phyloP scores from a whole-genome alignment of 805 yeast species.

The Hanseniaspora nectarophila region DNA sequence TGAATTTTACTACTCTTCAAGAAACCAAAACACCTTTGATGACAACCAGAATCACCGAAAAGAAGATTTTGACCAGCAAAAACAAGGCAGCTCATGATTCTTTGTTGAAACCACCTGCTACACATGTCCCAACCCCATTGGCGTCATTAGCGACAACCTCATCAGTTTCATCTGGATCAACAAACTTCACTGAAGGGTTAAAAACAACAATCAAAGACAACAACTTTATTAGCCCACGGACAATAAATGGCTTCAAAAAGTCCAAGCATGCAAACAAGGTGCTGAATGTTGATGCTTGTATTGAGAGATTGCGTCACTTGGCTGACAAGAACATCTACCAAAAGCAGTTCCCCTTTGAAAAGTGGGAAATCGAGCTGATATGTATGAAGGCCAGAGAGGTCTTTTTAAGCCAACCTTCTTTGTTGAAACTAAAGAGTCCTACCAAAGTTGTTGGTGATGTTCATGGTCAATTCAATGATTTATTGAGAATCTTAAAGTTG shows the following conservation, averaged over 20 bases:
- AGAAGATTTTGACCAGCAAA: neutral
- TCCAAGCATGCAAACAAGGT: conserved; percentile 18
- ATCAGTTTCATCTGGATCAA: conserved; percentile 7
- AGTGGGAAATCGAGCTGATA: conserved; percentile 44
- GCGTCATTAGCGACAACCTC: conserved; percentile 8
- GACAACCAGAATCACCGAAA: neutral
- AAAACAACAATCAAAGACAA: neutral
- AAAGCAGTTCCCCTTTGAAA: conserved; percentile 38
- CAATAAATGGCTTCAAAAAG: neutral
- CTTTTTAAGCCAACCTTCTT: conserved; percentile 74
- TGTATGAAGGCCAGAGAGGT: conserved; percentile 49
- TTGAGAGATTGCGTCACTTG: conserved; percentile 44
- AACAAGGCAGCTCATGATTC: conserved; percentile 13
- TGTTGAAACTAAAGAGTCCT: conserved; percentile 71
- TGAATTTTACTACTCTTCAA: neutral
- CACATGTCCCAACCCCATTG: conserved; percentile 7
- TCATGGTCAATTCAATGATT: conserved; percentile 91
- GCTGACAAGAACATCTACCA: conserved; percentile 36
- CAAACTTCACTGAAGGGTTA: neutral
- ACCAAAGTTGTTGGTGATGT: conserved; percentile 85
- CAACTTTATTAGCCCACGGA: neutral
- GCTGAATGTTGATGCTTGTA: conserved; percentile 49
- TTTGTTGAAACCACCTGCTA: neutral
- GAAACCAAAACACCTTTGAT: neutral
- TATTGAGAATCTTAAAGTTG: conserved; percentile 79